A percentile compares a stretch with the other conserved stretches of the same genome.
These are phyloP conservation scores for Entomortierella chlamydospora DNA, from an alignment of 192 early-diverging fungal species.

Conservation along the genomic window DNA sequence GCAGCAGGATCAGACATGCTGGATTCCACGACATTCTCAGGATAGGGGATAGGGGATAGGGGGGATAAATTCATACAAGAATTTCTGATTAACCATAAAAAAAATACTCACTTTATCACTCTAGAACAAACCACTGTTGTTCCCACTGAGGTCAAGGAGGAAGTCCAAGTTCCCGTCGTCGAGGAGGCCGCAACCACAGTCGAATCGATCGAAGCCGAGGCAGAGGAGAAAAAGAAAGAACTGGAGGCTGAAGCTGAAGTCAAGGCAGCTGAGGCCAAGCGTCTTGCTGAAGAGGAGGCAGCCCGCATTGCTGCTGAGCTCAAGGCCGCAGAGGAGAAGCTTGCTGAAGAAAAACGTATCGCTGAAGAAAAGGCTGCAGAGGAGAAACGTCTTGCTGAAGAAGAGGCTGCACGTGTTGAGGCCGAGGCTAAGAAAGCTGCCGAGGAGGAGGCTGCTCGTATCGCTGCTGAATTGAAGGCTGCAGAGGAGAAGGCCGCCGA, in stretches of 20 bases:
- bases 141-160: slow-evolving; percentile 18
- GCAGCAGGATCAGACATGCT: too few species aligned
- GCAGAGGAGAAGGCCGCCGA: slow-evolving; percentile 20
- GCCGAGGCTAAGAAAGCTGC: slow-evolving; percentile 28
- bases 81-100: too few species aligned
- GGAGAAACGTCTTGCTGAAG: slow-evolving; percentile 11
- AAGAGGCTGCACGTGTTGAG: slow-evolving; percentile 11
- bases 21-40: too few species aligned
- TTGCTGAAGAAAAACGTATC: too few species aligned
- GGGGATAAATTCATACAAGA: too few species aligned
- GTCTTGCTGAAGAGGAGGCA: slow-evolving; percentile 24
- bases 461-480: slow-evolving; percentile 20
- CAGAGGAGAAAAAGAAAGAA: slow-evolving; percentile 12
- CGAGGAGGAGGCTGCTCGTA: slow-evolving; percentile 4
- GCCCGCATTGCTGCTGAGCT: slow-evolving; percentile 22
- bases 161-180: background rate
- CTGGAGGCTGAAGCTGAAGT: slow-evolving; percentile 9
- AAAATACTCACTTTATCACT: too few species aligned
- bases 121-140: slow-evolving; percentile 35
- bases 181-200: slow-evolving; percentile 13
- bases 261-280: slow-evolving; percentile 20
- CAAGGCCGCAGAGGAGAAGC: slow-evolving; percentile 14
- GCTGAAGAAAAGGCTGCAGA: slow-evolving; percentile 19
- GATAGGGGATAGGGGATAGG: too few species aligned
- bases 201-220: slow-evolving; percentile 9